A percentile compares a stretch with the other conserved stretches of the same genome.
Evolutionary conservation across 306 rosid species (phyloP).

Genomic region (Morella rubra): DNA sequence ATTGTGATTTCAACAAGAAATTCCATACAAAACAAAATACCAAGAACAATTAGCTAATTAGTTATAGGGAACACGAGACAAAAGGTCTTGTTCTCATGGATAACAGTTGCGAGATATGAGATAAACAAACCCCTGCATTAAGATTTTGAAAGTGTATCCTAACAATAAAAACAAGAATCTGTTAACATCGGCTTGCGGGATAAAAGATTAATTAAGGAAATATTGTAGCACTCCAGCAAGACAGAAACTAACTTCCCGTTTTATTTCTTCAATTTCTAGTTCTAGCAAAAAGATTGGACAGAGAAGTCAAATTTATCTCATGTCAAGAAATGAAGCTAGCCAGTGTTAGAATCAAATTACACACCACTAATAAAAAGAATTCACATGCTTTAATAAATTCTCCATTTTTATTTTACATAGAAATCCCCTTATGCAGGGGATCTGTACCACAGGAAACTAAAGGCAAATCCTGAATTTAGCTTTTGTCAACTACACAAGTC

Average conservation of each 20-base stretch:
- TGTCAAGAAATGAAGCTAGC: background rate
- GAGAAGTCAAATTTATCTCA: background rate
- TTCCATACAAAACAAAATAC: background rate
- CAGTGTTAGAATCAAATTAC: background rate
- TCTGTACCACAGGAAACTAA: background rate
- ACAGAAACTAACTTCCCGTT: background rate
- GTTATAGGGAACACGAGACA: background rate
- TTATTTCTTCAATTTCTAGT: background rate
- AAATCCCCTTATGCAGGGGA: background rate
- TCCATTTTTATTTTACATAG: background rate
- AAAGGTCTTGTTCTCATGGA: background rate
- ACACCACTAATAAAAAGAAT: background rate
- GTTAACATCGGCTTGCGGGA: background rate
- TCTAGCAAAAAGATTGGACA: background rate
- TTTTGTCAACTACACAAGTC: background rate
- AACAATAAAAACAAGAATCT: background rate
- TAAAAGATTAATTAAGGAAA: background rate
- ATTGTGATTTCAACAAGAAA: background rate
- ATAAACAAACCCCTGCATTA: background rate
- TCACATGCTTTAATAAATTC: background rate
- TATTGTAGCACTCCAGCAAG: background rate
- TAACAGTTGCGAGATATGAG: background rate
- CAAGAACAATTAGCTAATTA: background rate
- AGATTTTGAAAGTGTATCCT: background rate
- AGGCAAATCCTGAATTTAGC: background rate